phyloP scores from a whole-genome alignment of 768 basidiomycete species.

The Tulasnella sp. region DNA sequence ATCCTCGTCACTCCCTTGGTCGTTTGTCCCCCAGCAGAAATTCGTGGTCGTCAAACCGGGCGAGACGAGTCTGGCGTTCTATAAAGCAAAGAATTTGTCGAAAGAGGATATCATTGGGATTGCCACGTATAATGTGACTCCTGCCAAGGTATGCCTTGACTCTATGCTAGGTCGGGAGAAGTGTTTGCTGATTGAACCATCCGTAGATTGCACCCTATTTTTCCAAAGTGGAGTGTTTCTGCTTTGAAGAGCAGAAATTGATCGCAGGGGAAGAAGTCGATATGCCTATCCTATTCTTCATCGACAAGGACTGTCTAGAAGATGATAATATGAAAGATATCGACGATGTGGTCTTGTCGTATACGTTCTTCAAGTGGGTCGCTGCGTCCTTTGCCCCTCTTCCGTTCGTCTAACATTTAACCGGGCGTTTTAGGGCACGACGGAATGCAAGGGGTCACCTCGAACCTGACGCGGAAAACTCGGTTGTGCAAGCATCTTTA shows the following conservation, averaged over 20 bases:
- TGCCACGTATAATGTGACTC: constrained; percentile 97
- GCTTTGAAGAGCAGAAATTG: constrained; percentile 96
- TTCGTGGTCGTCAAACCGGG: constrained; percentile 85
- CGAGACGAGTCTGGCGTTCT: constrained; percentile 93
- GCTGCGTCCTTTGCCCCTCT: constrained; percentile 1
- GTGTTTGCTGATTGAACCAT: not conserved
- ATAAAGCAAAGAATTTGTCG: constrained; percentile 79
- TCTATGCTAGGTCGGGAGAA: not conserved
- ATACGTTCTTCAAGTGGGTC: constrained; percentile 90
- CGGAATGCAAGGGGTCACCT: constrained; percentile 74
- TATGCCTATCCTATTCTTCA: constrained; percentile 96
- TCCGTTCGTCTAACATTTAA: not conserved
- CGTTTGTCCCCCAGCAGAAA: constrained; percentile 82
- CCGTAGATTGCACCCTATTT: constrained; percentile 90
- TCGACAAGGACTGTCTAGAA: constrained; percentile 92
- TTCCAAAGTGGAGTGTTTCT: constrained; percentile 98
- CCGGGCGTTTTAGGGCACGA: constrained; percentile 49
- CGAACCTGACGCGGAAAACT: constrained; percentile 80
- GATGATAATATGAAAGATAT: constrained; percentile 79
- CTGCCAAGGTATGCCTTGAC: constrained; percentile 65
- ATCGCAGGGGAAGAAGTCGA: constrained; percentile 94
- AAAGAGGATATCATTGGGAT: constrained; percentile 90
- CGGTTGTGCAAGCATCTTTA: constrained; percentile 9
- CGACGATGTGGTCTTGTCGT: constrained; percentile 85
- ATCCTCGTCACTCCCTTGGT: constrained; percentile 83